Percentiles rank a stretch among this genome's conserved stretches.
Evolutionary conservation across 768 basidiomycete genomes (phyloP).

Genomic region (Lyophyllum decastes): DNA sequence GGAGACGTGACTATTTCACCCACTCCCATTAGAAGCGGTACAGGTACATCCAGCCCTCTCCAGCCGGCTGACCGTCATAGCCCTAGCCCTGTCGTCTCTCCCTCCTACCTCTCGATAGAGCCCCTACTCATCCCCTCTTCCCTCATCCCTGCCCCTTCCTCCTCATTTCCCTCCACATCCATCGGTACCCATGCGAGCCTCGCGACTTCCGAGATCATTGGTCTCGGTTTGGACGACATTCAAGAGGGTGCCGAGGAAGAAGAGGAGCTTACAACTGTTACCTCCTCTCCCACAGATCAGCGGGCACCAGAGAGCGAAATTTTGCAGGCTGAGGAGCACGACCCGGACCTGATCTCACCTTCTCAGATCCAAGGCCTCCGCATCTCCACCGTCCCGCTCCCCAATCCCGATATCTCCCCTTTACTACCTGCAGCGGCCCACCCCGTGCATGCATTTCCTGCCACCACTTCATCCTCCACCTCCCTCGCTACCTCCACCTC

Average conservation of each 20-base stretch:
- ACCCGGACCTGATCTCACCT: conserved; percentile 28
- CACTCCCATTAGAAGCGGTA: neutral
- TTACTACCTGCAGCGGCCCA: conserved; percentile 24
- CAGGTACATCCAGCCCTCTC: neutral
- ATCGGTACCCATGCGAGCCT: conserved; percentile 6
- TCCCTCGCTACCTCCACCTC: conserved; percentile 18
- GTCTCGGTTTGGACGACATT: conserved; percentile 53
- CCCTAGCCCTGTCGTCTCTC: conserved; percentile 1
- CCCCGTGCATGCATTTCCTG: conserved; percentile 17
- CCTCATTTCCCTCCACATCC: conserved; percentile 37
- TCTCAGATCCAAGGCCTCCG: conserved; percentile 58
- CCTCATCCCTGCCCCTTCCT: conserved; percentile 29
- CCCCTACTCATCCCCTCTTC: conserved; percentile 47
- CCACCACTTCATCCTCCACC: conserved; percentile 17
- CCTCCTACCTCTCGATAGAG: conserved; percentile 42
- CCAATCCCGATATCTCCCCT: conserved; percentile 19
- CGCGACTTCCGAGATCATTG: conserved; percentile 21
- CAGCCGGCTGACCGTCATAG: neutral
- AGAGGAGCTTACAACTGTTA: conserved; percentile 29
- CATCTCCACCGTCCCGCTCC: conserved; percentile 47
- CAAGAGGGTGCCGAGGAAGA: conserved; percentile 66
- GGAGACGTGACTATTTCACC: neutral
- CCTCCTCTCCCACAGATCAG: conserved; percentile 15
- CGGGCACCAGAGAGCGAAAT: conserved; percentile 18
- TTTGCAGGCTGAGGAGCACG: conserved; percentile 7